These are phyloP conservation scores for Fusarium compactum DNA, from an alignment of 2,329 filamentous ascomycete species.

Conservation along the genomic window DNA sequence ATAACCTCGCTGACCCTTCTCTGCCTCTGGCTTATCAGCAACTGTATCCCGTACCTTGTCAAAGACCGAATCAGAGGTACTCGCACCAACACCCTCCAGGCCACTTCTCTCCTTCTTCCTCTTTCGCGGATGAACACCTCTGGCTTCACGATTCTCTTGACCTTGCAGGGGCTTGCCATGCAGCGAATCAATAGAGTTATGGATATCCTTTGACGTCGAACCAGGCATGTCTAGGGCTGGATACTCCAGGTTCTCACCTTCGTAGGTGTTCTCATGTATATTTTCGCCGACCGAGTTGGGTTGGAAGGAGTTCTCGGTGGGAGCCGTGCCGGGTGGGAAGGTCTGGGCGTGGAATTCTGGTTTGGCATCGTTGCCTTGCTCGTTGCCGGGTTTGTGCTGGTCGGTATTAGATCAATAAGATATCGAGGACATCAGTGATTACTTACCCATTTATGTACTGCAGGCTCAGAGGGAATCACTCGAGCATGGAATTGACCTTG, in stretches of 20 bases:
- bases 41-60: slow-evolving; percentile 2
- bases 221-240: neutral
- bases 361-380: neutral
- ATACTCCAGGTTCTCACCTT: neutral
- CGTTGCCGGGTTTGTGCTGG: slow-evolving; percentile 1
- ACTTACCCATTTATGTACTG: neutral
- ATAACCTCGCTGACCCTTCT: slow-evolving; percentile 5
- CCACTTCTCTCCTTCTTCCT: slow-evolving; percentile 17
- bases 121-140: slow-evolving; percentile 11
- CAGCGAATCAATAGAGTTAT: neutral
- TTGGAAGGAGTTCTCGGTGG: neutral
- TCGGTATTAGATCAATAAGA: fast-evolving
- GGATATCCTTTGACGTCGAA: slow-evolving; percentile 5
- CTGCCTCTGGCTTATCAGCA: slow-evolving; percentile 3
- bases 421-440: fast-evolving
- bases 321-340: neutral
- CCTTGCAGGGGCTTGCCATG: neutral
- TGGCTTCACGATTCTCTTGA: slow-evolving; percentile 5
- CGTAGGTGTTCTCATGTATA: neutral
- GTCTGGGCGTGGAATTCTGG: slow-evolving; percentile 3
- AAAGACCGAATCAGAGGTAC: neutral
- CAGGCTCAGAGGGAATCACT: neutral
- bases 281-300: neutral
- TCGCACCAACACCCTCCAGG: neutral
- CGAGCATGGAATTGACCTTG: neutral